A percentile compares a stretch with the other conserved stretches of the same genome.
Conservation (phyloP, 768 basidiomycete genomes). For the Leccinum uliginosum region DNA sequence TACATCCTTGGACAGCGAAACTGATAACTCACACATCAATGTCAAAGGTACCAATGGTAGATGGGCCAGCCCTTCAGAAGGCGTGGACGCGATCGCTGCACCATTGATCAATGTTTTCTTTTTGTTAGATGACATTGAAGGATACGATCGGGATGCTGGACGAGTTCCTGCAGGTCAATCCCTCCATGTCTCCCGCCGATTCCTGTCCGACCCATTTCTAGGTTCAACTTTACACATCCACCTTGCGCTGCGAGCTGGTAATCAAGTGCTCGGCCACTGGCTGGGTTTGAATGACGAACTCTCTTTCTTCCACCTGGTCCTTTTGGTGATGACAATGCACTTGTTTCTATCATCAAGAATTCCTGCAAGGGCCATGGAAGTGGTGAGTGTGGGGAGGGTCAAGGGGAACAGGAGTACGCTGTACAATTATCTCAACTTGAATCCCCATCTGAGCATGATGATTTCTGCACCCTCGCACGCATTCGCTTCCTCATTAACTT, state of each 20-base stretch:
- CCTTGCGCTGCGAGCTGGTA: conserved; percentile 51
- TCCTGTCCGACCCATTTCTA: conserved; percentile 21
- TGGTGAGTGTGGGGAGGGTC: conserved; percentile 81
- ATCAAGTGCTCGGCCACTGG: conserved; percentile 56
- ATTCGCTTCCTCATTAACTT: conserved; percentile 2
- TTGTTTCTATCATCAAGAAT: conserved; percentile 49
- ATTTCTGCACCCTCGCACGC: conserved; percentile 42
- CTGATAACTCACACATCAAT: neutral
- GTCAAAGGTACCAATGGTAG: conserved; percentile 6
- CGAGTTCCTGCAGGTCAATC: conserved; percentile 66
- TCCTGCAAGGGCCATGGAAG: conserved; percentile 38
- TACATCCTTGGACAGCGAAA: conserved; percentile 12
- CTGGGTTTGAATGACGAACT: conserved; percentile 39
- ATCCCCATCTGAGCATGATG: conserved; percentile 70
- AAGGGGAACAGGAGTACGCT: conserved; percentile 83
- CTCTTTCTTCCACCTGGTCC: conserved; percentile 41
- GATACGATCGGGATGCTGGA: conserved; percentile 67
- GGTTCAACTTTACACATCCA: conserved; percentile 61
- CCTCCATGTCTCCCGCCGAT: neutral
- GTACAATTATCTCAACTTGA: conserved; percentile 96
- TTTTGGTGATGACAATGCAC: conserved; percentile 53
- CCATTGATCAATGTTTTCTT: conserved; percentile 56
- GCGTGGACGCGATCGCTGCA: conserved; percentile 57
- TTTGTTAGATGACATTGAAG: conserved; percentile 36
- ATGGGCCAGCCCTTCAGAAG: conserved; percentile 44